A percentile compares a stretch with the other conserved stretches of the same genome.
phyloP scores from a whole-genome alignment of 2,329 filamentous ascomycete species.

The Ceratocystis alfenasii region DNA sequence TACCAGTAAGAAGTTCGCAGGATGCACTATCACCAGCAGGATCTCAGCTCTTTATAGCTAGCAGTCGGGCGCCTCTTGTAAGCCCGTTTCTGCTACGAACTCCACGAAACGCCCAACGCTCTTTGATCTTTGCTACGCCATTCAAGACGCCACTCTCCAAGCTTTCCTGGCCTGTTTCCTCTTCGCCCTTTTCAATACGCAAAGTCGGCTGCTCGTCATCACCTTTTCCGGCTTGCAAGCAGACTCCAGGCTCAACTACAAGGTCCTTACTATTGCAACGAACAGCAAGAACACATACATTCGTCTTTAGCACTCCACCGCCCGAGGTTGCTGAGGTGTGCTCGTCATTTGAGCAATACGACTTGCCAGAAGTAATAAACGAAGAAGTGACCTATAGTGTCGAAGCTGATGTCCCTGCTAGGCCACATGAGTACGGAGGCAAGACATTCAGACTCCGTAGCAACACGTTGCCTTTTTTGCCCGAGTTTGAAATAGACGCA shows the following conservation, averaged over 20 bases:
- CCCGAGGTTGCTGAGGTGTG: constrained; percentile 23
- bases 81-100: background rate
- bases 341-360: constrained; percentile 25
- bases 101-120: background rate
- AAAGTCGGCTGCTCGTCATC: background rate
- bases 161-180: constrained; percentile 3
- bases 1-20: background rate
- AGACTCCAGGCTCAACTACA: background rate
- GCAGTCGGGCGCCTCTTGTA: background rate
- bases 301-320: constrained; percentile 24
- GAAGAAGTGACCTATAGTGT: constrained; percentile 77
- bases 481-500: constrained; percentile 58
- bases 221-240: background rate
- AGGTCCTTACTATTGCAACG: background rate
- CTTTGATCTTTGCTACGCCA: constrained; percentile 1
- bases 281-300: background rate
- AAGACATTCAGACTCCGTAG: constrained; percentile 70
- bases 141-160: constrained; percentile 2
- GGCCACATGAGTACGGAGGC: constrained; percentile 72
- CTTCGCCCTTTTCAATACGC: background rate
- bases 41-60: background rate
- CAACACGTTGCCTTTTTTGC: constrained; percentile 64
- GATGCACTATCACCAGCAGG: background rate
- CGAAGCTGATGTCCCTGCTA: constrained; percentile 68
- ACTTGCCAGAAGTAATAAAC: constrained; percentile 58